A percentile compares a stretch with the other conserved stretches of the same genome.
These are phyloP conservation scores for Centella asiatica DNA, from an alignment of 129 eudicot species.

Conservation along the genomic window DNA sequence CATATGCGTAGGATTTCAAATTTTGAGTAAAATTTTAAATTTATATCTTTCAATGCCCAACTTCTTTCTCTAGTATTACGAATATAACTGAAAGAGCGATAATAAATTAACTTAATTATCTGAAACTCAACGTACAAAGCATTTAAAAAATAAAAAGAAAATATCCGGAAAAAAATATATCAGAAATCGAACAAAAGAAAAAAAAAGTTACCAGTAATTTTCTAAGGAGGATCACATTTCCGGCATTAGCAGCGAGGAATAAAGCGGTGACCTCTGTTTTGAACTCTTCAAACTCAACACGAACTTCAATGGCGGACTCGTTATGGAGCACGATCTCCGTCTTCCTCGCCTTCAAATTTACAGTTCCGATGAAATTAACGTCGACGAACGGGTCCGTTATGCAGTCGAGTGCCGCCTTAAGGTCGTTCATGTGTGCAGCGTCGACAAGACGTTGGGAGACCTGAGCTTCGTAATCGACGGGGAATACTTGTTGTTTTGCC, in stretches of 20 bases:
- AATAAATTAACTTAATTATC: too few relatives aligned
- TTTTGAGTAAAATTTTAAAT: too few relatives aligned
- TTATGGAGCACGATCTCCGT: slow-evolving; percentile 39
- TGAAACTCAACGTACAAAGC: too few relatives aligned
- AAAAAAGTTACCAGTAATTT: slow-evolving; percentile 56
- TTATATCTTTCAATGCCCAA: too few relatives aligned
- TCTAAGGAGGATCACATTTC: slow-evolving; percentile 47
- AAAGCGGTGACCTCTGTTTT: slow-evolving; percentile 74
- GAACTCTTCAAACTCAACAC: slow-evolving; percentile 40
- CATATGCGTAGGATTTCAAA: too few relatives aligned
- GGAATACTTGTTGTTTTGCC: slow-evolving; percentile 65
- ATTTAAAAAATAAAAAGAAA: too few relatives aligned
- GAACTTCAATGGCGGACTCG: slow-evolving; percentile 48
- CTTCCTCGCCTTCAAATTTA: slow-evolving; percentile 47
- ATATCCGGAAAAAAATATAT: slow-evolving; percentile 3
- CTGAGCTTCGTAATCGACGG: slow-evolving; percentile 73
- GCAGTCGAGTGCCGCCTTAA: slow-evolving; percentile 44
- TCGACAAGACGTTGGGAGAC: slow-evolving; percentile 71
- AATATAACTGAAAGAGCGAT: too few relatives aligned
- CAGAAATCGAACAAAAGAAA: slow-evolving; percentile 19
- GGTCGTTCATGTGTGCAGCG: slow-evolving; percentile 45
- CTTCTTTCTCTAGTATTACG: too few relatives aligned
- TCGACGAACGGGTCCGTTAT: slow-evolving; percentile 65
- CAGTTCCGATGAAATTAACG: slow-evolving; percentile 68
- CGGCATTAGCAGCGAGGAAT: slow-evolving; percentile 70